Conservation (phyloP, 495 filamentous ascomycete species). For the Lophiostoma macrostomum region DNA sequence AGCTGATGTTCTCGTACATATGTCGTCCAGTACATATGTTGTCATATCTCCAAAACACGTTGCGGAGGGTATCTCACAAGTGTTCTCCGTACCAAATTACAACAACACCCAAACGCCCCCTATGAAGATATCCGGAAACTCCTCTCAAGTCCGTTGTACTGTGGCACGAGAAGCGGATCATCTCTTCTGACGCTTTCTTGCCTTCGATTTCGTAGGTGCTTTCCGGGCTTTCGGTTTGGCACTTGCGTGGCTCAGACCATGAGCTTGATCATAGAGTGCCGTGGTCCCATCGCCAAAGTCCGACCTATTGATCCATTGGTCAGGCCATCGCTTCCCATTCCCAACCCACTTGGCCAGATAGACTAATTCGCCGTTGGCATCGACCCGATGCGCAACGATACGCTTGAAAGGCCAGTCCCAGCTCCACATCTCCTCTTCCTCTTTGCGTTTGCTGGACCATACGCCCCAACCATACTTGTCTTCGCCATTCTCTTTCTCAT, state of each 20-base stretch:
- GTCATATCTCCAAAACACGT: no score
- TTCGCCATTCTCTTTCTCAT: constrained; percentile 11
- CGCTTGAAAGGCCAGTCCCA: constrained; percentile 15
- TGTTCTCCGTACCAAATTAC: no score
- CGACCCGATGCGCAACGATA: constrained; percentile 3
- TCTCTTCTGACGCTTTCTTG: no score
- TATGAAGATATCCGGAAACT: no score
- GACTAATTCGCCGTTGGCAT: background rate
- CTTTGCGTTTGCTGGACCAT: background rate
- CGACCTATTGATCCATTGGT: background rate
- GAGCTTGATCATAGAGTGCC: background rate
- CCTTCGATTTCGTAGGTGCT: no score
- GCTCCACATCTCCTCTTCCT: background rate
- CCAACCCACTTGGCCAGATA: constrained; percentile 17
- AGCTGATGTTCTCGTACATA: no score
- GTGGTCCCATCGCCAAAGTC: background rate
- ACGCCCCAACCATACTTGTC: background rate
- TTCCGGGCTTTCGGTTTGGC: background rate
- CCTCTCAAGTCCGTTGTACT: no score
- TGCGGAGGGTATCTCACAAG: no score
- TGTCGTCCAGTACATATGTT: no score
- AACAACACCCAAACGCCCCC: no score
- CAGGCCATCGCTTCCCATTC: background rate
- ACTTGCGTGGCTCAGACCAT: background rate
- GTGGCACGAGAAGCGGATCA: no score